Conservation (phyloP, 2,329 filamentous ascomycete species). For the Colletotrichum somersetense region DNA sequence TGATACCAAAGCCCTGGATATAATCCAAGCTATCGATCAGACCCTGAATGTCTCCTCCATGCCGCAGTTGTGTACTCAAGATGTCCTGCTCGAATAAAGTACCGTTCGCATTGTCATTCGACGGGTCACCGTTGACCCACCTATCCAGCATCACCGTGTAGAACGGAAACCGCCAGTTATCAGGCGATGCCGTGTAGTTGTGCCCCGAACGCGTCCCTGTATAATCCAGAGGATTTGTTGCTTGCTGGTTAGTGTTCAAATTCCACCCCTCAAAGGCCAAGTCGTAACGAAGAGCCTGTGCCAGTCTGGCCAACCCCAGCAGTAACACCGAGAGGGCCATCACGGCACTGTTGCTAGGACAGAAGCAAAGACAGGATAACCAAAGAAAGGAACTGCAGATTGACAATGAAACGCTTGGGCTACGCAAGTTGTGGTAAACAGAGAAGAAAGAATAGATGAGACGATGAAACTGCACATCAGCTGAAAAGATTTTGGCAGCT, state of each 20-base stretch:
- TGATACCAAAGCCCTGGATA: not conserved
- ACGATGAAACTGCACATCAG: not conserved
- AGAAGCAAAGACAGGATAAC: not conserved
- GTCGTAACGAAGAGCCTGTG: not conserved
- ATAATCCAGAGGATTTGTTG: not conserved
- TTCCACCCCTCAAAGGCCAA: not conserved
- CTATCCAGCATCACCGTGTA: slow-evolving; percentile 75
- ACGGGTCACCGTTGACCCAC: slow-evolving; percentile 74
- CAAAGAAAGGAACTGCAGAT: not conserved
- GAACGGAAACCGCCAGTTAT: slow-evolving; percentile 74
- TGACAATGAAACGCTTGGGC: not conserved
- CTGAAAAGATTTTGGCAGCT: not conserved
- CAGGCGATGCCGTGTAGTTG: slow-evolving; percentile 65
- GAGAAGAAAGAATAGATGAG: not conserved
- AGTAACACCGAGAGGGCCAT: not conserved
- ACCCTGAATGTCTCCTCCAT: not conserved
- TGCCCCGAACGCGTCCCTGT: slow-evolving; percentile 51
- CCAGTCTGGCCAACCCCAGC: not conserved
- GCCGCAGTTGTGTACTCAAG: slow-evolving; percentile 64
- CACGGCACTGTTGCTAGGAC: not conserved
- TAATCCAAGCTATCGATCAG: not conserved
- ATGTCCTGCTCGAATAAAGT: slow-evolving; percentile 72
- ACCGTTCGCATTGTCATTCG: slow-evolving; percentile 72
- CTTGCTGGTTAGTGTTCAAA: slow-evolving; percentile 3
- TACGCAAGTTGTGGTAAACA: not conserved